Conservation (phyloP, 1,284 basidiomycete genomes). For the Rhodotorula sp. region DNA sequence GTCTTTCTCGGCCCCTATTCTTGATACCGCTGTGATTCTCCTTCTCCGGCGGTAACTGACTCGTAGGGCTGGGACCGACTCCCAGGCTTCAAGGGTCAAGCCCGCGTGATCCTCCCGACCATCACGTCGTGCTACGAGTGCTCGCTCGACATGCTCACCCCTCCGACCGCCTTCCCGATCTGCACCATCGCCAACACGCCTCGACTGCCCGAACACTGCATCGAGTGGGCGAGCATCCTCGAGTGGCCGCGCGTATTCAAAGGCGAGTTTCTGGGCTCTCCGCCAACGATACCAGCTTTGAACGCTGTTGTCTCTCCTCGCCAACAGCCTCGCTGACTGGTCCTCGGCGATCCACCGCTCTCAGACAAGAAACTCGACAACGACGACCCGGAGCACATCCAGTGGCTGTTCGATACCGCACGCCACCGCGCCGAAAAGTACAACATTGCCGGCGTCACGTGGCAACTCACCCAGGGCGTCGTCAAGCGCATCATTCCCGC, state of each 20-base stretch:
- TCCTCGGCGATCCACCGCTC: neutral
- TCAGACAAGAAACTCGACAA: constrained; percentile 91
- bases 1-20: neutral
- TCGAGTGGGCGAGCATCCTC: constrained; percentile 99
- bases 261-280: constrained; percentile 58
- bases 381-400: constrained; percentile 94
- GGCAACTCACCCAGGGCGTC: constrained; percentile 96
- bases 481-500: constrained; percentile 99
- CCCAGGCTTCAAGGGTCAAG: constrained; percentile 95
- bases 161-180: constrained; percentile 94
- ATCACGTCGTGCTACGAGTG: constrained; percentile 98
- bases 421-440: constrained; percentile 80
- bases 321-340: neutral
- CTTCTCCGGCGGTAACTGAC: neutral
- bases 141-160: constrained; percentile 96
- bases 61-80: neutral
- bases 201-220: constrained; percentile 96
- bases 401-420: constrained; percentile 85
- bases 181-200: constrained; percentile 99
- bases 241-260: constrained; percentile 94
- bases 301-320: neutral
- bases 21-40: too few relatives aligned
- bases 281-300: neutral
- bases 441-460: constrained; percentile 96
- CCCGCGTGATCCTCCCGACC: constrained; percentile 93